Evolutionary conservation across 306 rosid genomes (phyloP).

Genomic region (Vicia villosa): DNA sequence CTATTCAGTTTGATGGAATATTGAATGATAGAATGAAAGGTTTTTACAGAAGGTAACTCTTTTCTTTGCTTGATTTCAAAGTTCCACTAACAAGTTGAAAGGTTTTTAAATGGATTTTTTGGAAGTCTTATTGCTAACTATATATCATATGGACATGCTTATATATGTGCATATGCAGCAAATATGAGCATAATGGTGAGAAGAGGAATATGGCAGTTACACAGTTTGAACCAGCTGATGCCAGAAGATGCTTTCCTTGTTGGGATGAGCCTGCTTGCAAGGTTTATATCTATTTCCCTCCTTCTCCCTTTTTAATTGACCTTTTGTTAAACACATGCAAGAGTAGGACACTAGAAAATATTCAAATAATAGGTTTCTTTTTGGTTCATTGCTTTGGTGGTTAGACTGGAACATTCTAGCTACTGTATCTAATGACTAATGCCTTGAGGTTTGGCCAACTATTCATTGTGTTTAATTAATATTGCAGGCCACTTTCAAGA

Average conservation of each 20-base stretch:
- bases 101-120: neutral
- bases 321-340: constrained; percentile 14
- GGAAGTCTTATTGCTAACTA: constrained; percentile 9
- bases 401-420: constrained; percentile 5
- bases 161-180: too few species aligned
- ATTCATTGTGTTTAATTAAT: constrained; percentile 29
- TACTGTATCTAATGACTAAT: constrained; percentile 24
- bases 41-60: constrained; percentile 73
- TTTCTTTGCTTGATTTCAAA: neutral
- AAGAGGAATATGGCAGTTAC: constrained; percentile 97
- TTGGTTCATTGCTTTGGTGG: constrained; percentile 30
- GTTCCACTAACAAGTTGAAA: neutral
- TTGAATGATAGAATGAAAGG: constrained; percentile 93
- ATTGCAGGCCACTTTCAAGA: constrained; percentile 89
- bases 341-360: neutral
- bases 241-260: constrained; percentile 98
- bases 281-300: constrained; percentile 47
- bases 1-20: constrained; percentile 69
- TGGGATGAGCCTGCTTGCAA: constrained; percentile 99
- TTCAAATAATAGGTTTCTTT: constrained; percentile 21
- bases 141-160: too few species aligned
- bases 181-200: constrained; percentile 77
- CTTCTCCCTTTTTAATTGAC: constrained; percentile 23
- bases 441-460: constrained; percentile 24
- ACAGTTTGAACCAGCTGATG: constrained; percentile 98